Percentiles rank a stretch among this genome's conserved stretches.
Evolutionary conservation across 345 rosid genomes (phyloP).

Genomic region (Syzygium aqueum): DNA sequence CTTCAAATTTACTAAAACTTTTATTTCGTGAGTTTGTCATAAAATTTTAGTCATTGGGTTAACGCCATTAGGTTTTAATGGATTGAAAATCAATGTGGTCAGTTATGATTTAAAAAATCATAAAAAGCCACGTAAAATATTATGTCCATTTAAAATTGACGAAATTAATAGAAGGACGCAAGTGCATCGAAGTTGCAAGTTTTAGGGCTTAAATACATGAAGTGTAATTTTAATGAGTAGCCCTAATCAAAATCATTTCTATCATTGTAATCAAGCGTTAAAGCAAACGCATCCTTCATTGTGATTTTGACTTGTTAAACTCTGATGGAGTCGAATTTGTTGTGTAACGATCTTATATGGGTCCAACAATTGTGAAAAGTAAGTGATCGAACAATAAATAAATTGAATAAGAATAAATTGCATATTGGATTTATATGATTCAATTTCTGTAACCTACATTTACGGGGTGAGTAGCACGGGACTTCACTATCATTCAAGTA

Average conservation of each 20-base stretch:
- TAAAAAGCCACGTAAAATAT: no score
- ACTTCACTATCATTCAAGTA: background rate
- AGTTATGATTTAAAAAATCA: background rate
- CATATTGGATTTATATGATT: no score
- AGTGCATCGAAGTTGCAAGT: background rate
- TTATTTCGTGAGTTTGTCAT: background rate
- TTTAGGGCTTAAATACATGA: background rate
- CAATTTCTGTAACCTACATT: background rate
- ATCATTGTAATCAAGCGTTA: background rate
- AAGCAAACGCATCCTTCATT: background rate
- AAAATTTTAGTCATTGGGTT: background rate
- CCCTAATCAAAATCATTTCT: background rate
- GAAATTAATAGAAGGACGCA: background rate
- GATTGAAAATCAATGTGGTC: background rate
- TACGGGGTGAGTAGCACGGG: background rate
- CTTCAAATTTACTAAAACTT: background rate
- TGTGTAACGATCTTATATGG: background rate
- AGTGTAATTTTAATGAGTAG: background rate
- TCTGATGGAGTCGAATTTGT: background rate
- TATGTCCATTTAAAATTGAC: background rate
- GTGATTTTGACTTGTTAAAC: background rate
- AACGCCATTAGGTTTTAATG: background rate
- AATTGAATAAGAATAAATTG: background rate
- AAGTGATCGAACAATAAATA: background rate
- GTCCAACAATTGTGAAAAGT: background rate